A percentile compares a stretch with the other conserved stretches of the same genome.
Conservation (phyloP, 2,329 filamentous ascomycete genomes). For the Hypoxylon sp. region DNA sequence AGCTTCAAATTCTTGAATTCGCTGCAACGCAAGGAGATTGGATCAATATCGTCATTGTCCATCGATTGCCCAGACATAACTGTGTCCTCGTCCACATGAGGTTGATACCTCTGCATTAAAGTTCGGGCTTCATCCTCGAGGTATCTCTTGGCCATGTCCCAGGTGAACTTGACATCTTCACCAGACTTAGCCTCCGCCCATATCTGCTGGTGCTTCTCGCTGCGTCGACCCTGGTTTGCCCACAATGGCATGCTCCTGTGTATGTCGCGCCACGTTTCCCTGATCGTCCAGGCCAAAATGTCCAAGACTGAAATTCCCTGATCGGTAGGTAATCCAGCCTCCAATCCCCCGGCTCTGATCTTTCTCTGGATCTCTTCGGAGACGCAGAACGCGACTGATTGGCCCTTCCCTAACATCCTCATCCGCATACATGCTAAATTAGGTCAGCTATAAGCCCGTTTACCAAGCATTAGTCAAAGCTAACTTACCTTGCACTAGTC, state of each 20-base stretch:
- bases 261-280: constrained; percentile 68
- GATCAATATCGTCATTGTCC: constrained; percentile 9
- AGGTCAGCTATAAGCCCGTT: constrained; percentile 26
- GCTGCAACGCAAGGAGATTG: constrained; percentile 54
- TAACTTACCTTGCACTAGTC: constrained; percentile 73
- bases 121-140: constrained; percentile 69
- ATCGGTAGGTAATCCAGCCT: neutral
- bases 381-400: constrained; percentile 74
- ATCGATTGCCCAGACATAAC: constrained; percentile 16
- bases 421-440: constrained; percentile 77
- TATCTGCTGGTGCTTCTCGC: constrained; percentile 58
- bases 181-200: constrained; percentile 51
- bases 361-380: constrained; percentile 71
- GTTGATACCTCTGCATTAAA: constrained; percentile 67
- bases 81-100: constrained; percentile 37
- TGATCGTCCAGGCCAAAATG: constrained; percentile 72
- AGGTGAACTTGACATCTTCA: constrained; percentile 36
- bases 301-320: constrained; percentile 64
- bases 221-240: constrained; percentile 71
- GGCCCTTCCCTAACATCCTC: constrained; percentile 75
- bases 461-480: constrained; percentile 3
- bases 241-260: constrained; percentile 69
- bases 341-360: constrained; percentile 57
- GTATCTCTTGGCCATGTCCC: constrained; percentile 59
- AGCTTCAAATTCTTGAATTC: constrained; percentile 55